Evolutionary conservation across 192 early-diverging fungal species (phyloP).

Genomic region (Mortierella alpina): DNA sequence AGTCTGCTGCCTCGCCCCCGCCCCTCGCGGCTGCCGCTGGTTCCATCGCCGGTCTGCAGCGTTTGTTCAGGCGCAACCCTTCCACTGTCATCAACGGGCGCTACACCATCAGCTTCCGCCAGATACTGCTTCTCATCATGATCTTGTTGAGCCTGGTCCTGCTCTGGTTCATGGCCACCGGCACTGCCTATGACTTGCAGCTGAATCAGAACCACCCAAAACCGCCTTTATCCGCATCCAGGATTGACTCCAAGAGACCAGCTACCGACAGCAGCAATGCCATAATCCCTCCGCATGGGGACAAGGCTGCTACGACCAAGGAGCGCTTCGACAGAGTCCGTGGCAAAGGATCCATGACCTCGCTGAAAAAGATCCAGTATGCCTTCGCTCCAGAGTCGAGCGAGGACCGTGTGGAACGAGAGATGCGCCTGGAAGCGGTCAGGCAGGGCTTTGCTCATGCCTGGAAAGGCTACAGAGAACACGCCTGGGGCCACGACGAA

Average conservation of each 20-base stretch:
- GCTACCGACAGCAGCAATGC: background rate
- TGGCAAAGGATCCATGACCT: slow-evolving; percentile 19
- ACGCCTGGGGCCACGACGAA: slow-evolving; percentile 87
- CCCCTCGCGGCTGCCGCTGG: slow-evolving; percentile 10
- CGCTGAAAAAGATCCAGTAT: slow-evolving; percentile 43
- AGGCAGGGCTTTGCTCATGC: slow-evolving; percentile 72
- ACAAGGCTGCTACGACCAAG: background rate
- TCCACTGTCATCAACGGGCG: slow-evolving; percentile 44
- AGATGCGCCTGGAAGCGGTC: slow-evolving; percentile 59
- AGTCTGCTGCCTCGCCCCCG: background rate
- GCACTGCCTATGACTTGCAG: background rate
- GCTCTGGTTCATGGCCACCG: slow-evolving; percentile 25
- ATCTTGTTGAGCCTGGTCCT: slow-evolving; percentile 16
- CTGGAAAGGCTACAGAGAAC: slow-evolving; percentile 81
- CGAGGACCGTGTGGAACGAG: slow-evolving; percentile 23
- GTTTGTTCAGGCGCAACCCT: slow-evolving; percentile 39
- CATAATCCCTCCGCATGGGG: background rate
- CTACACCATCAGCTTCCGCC: slow-evolving; percentile 45
- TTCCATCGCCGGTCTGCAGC: slow-evolving; percentile 25
- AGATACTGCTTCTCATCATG: slow-evolving; percentile 28
- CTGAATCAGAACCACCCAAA: slow-evolving; percentile 1
- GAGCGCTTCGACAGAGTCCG: slow-evolving; percentile 40
- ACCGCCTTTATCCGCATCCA: background rate
- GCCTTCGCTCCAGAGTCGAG: slow-evolving; percentile 25
- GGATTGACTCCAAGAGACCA: background rate